Base-by-base conservation (phyloP, 768 basidiomycete species). In the Melanogaster broomeanus region DNA sequence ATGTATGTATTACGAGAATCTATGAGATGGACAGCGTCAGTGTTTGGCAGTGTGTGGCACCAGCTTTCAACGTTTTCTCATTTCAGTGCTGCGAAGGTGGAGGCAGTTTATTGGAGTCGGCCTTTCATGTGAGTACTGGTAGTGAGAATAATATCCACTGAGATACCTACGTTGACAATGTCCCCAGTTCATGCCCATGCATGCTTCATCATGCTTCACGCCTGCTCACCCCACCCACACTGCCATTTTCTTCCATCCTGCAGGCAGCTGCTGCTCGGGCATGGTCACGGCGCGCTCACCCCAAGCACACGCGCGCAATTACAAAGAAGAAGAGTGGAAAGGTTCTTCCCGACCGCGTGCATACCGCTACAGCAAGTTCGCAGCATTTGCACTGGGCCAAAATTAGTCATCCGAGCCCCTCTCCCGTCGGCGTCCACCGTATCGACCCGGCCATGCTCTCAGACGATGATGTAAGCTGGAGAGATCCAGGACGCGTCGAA, bases 181-280 rank as follows among this genome's bases (percentile, higher is more conserved):
- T 21, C 27, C 42, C 15, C 35, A 60, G 59, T 45, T 46, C 30
- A 44, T 51, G 45, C 63, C 48, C 53, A 71, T 76, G 75, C 67
- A 77, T 77, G 75, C 64, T 62, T 60, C 60, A 72, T 64, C 67
- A 74, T 76, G 75, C 65, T 43, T 28, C 63, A 42, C 65, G 62
- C 50, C 59, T 66, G 50, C 58, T 60, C 56, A 18, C 50, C 13
- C 40, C 52, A 34, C 31, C 28, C 33, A 53, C 30, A 9, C 42
- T 59, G 19, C 52, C 65, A 11, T 77, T 81, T 56, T 63, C 67
- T 25, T 66, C 71, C 42, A 67, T 76, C 41, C 70, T 81, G 4
- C 77, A 77, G 49, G 69, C 69, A 34, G 80, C 79, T 49, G 81
- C 81, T 18, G 72, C 72, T 56, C 76, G 74, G 44, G 81, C 80